These are phyloP conservation scores for Cyclotella distinguenda DNA, from an alignment of 108 stramenopile species.

Conservation along the genomic window DNA sequence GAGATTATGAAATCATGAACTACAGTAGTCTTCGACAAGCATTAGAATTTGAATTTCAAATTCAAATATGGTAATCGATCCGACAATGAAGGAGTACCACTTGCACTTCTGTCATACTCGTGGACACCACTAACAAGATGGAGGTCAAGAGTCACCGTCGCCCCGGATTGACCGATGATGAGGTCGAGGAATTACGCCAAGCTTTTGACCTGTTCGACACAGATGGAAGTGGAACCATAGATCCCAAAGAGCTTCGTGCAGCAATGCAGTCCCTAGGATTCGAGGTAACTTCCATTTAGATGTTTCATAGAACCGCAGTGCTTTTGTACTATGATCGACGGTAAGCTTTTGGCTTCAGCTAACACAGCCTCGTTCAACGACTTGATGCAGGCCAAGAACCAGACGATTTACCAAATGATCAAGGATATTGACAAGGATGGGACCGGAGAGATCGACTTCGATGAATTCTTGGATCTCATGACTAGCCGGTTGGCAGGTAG, in stretches of 20 bases:
- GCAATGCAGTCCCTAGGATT: constrained; percentile 93
- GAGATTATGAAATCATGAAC: no score
- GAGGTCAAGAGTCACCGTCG: constrained; percentile 19
- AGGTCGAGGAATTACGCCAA: constrained; percentile 47
- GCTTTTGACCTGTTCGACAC: constrained; percentile 55
- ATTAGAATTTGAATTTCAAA: no score
- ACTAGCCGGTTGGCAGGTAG: constrained; percentile 59
- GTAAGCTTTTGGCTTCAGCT: no score
- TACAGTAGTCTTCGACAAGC: no score
- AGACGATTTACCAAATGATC: constrained; percentile 89
- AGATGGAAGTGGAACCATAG: constrained; percentile 76
- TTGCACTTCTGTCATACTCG: no score
- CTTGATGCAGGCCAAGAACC: constrained; percentile 92
- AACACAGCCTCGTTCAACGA: no score
- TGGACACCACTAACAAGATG: no score
- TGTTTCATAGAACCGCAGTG: no score
- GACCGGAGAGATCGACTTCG: constrained; percentile 55
- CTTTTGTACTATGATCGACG: no score
- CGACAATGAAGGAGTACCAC: no score
- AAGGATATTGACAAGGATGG: constrained; percentile 80
- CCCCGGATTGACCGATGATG: constrained; percentile 46
- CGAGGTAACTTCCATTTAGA: no score
- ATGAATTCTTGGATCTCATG: constrained; percentile 93
- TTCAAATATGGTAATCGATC: no score
- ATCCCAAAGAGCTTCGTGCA: constrained; percentile 90